Percentiles rank a stretch among this genome's conserved stretches.
Evolutionary conservation across 2,329 filamentous ascomycete genomes (phyloP).

Genomic region (Clarireedia paspali): DNA sequence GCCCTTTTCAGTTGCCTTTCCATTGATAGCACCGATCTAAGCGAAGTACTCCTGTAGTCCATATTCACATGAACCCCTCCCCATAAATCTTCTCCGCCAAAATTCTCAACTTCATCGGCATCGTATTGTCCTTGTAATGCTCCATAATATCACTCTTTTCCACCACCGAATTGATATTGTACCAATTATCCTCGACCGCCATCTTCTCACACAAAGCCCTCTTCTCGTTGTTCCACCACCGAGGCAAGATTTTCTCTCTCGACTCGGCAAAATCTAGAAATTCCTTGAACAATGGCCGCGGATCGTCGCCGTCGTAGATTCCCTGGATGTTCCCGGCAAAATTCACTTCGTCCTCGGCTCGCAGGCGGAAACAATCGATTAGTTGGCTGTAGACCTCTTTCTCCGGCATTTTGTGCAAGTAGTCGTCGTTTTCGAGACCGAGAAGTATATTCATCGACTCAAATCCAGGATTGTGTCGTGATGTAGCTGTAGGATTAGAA

Average conservation of each 20-base stretch:
- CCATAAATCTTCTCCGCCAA: conserved; percentile 17
- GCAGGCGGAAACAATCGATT: conserved; percentile 16
- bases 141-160: conserved; percentile 17
- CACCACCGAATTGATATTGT: conserved; percentile 8
- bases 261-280: conserved; percentile 16
- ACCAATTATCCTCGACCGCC: conserved; percentile 3
- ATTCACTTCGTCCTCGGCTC: conserved; percentile 14
- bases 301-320: conserved; percentile 9
- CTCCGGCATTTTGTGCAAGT: conserved; percentile 10
- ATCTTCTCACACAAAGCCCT: conserved; percentile 12
- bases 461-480: neutral
- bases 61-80: neutral
- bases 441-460: neutral
- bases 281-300: conserved; percentile 9
- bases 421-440: conserved; percentile 4
- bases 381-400: conserved; percentile 9
- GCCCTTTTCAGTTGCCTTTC: too few relatives aligned
- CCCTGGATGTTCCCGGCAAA: conserved; percentile 6
- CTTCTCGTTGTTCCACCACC: conserved; percentile 13
- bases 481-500: neutral
- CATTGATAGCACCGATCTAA: too few relatives aligned
- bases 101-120: conserved; percentile 15
- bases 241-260: conserved; percentile 7
- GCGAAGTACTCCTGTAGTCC: too few relatives aligned
- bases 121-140: conserved; percentile 11